Evolutionary conservation across 257 asterid species (phyloP), one percentile per base, ranked within the genome.

Genomic region (Datura wrightii): DNA sequence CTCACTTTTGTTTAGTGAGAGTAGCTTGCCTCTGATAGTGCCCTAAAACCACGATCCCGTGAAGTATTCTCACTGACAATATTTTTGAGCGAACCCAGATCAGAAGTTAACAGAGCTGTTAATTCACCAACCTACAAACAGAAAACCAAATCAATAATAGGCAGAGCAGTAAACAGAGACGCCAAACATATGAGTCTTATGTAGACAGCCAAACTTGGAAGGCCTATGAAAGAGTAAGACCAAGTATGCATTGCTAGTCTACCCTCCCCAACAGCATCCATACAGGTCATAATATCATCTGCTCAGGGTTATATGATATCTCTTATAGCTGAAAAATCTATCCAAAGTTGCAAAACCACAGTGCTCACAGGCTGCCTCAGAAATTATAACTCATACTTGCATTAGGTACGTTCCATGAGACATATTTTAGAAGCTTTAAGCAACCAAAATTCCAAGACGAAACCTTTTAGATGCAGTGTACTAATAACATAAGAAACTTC

Each of bases 11-110:
- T 86, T 82, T 88, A 88, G 88, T 88, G 88, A 93, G 91, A 92
- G 89, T 90, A 90, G 94, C 99, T 96, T 96, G 98, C 99, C 99
- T 96, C 99, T 65, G 98, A 90, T 83, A 96, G 87, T 80, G 99
- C 98, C 89, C 99, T 92, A 92, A 96, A 92, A 89, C 99, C 99
- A 85, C 99, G 99, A 90, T 96, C 99, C 88, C 99, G 90, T 78
- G 99, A 94, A 84, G 94, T 85, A 82, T 96, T 96, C 52, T 96
- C 99, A 86, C 97, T 92, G 62, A 94, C 98, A 81, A 94, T 94
- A 90, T 62, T 93, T 88, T 96, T 94, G 63, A 96, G 90, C 11
- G 98, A 92, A 89, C 98, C 95, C 94, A 96, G 91, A 89, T 96
- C 99, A 78, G 99, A 87, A 82, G 98, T 96, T 85, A 96, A 80